Percentiles rank a stretch among this genome's conserved stretches.
These are phyloP conservation scores for Xanthoparmelia taractica DNA, from an alignment of 495 filamentous ascomycete genomes.

Conservation along the genomic window DNA sequence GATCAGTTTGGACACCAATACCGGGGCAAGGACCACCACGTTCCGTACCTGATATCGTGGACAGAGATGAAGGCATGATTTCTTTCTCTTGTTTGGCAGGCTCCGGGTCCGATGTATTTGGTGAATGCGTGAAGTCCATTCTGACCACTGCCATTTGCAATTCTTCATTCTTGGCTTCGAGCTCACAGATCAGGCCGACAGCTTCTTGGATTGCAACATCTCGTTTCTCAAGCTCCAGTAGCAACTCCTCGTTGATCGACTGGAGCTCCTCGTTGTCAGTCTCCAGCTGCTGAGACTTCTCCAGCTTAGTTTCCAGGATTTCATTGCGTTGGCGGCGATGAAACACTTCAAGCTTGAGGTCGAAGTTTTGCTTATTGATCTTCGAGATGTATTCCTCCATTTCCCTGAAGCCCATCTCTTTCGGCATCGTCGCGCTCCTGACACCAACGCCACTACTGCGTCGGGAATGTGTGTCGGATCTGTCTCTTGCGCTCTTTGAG, in stretches of 20 bases:
- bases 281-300: constrained; percentile 58
- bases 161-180: constrained; percentile 61
- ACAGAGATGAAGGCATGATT: background rate
- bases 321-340: constrained; percentile 59
- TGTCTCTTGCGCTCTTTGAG: constrained; percentile 30
- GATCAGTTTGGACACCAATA: background rate
- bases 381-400: constrained; percentile 51
- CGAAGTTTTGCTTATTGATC: constrained; percentile 81
- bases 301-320: constrained; percentile 59
- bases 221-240: constrained; percentile 62
- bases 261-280: constrained; percentile 61
- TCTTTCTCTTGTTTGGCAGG: background rate
- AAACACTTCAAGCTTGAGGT: constrained; percentile 76
- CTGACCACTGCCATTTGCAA: constrained; percentile 30
- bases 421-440: constrained; percentile 32
- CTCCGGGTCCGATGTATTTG: constrained; percentile 1
- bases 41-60: background rate
- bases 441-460: constrained; percentile 33
- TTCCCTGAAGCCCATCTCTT: constrained; percentile 45
- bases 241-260: constrained; percentile 59
- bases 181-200: constrained; percentile 64
- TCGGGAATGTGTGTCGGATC: constrained; percentile 31
- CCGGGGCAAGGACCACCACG: background rate
- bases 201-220: constrained; percentile 77
- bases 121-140: constrained; percentile 8